phyloP scores from a whole-genome alignment of 208 protist species.

The Novymonas esmeraldas region DNA sequence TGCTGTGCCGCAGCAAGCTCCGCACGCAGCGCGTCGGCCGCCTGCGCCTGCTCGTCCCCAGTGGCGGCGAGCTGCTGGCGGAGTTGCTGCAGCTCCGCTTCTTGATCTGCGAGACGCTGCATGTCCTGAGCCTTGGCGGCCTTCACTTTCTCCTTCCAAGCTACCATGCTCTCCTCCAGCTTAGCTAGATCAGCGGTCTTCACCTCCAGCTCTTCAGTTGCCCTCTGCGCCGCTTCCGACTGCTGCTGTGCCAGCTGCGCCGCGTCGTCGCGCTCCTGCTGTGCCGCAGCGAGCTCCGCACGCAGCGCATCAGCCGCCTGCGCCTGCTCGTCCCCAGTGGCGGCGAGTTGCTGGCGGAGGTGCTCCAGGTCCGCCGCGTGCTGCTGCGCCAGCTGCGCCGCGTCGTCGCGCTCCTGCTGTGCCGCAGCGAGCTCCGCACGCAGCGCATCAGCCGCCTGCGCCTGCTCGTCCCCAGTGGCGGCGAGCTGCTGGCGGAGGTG shows the following conservation, averaged over 20 bases:
- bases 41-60: slow-evolving; percentile 12
- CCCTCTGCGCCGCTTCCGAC: not conserved
- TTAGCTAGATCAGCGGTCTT: slow-evolving; percentile 11
- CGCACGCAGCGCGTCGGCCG: not conserved
- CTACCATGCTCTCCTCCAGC: slow-evolving; percentile 19
- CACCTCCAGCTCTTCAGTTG: not conserved
- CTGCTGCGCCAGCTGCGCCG: slow-evolving; percentile 16
- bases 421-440: slow-evolving; percentile 14
- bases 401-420: slow-evolving; percentile 7
- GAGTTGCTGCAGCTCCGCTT: slow-evolving; percentile 7
- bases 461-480: slow-evolving; percentile 13
- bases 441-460: slow-evolving; percentile 1
- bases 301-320: not conserved
- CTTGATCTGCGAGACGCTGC: slow-evolving; percentile 35
- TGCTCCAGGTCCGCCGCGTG: not conserved
- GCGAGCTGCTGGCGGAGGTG: slow-evolving; percentile 20
- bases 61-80: slow-evolving; percentile 17
- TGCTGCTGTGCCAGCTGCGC: not conserved
- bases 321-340: not conserved
- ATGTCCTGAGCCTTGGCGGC: slow-evolving; percentile 46
- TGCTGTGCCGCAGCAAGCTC: slow-evolving; percentile 8
- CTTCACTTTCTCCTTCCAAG: slow-evolving; percentile 79
- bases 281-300: not conserved
- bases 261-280: slow-evolving; percentile 3
- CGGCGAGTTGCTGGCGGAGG: not conserved